phyloP scores from a whole-genome alignment of 31 red algal species.

The Endocladia muricata region DNA sequence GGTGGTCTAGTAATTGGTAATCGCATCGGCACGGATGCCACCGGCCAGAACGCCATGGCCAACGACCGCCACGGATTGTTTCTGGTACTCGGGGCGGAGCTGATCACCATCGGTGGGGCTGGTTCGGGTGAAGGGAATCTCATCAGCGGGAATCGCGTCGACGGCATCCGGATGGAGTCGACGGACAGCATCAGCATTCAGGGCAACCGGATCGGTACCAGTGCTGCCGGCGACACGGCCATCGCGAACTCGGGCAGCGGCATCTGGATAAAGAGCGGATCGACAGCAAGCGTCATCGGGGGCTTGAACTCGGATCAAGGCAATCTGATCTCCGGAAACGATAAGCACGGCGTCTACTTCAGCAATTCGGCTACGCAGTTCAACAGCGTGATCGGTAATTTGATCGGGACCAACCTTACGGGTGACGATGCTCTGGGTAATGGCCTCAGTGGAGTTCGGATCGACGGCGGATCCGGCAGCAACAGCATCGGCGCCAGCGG shows the following conservation, averaged over 20 bases:
- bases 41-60: not conserved
- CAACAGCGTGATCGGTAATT: too few species aligned
- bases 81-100: not conserved
- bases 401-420: too few species aligned
- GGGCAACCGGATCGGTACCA: not conserved
- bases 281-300: too few species aligned
- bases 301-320: too few species aligned
- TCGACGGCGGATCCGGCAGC: too few species aligned
- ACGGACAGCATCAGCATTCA: slow-evolving; percentile 2
- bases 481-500: too few species aligned
- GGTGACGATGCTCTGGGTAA: too few species aligned
- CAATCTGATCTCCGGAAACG: too few species aligned
- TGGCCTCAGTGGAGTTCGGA: too few species aligned
- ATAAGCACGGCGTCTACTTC: too few species aligned
- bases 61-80: not conserved
- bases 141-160: not conserved
- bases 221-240: not conserved
- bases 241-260: not conserved
- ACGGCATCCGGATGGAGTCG: not conserved
- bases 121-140: not conserved
- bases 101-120: not conserved
- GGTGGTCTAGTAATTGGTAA: not conserved
- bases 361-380: too few species aligned
- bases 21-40: not conserved
- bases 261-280: not conserved